Conservation (phyloP, 306 rosid species). For the Sphenostylis stenocarpa region DNA sequence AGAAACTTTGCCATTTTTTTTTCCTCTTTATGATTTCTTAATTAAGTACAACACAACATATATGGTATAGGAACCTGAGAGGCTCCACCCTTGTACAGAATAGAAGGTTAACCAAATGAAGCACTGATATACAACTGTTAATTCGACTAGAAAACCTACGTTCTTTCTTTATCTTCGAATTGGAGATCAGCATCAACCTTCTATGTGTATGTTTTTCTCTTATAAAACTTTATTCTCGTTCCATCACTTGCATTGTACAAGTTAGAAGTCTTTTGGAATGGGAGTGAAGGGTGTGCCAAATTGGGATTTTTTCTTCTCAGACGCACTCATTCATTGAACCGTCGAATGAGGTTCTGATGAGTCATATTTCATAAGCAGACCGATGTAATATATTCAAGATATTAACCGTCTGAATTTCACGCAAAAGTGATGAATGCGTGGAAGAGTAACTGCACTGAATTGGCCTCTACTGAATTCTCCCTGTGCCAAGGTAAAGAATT, state of each 20-base stretch:
- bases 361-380: not conserved
- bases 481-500: not conserved
- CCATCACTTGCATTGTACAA: conserved; percentile 11
- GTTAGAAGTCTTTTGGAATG: not conserved
- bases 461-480: not conserved
- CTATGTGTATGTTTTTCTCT: not conserved
- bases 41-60: not conserved
- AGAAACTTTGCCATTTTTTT: no score
- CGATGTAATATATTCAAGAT: not conserved
- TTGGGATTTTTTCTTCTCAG: not conserved
- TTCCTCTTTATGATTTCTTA: not conserved
- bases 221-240: not conserved
- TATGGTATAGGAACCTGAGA: not conserved
- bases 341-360: not conserved
- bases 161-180: conserved; percentile 16
- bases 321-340: not conserved
- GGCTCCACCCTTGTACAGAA: not conserved
- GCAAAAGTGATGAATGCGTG: not conserved
- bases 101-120: not conserved
- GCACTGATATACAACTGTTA: not conserved
- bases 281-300: conserved; percentile 5
- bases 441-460: not conserved
- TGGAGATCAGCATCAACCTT: not conserved
- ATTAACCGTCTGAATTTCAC: not conserved
- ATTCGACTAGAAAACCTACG: not conserved